These are phyloP conservation scores for Marasmius oreades DNA, from an alignment of 1,284 basidiomycete species.

Conservation along the genomic window DNA sequence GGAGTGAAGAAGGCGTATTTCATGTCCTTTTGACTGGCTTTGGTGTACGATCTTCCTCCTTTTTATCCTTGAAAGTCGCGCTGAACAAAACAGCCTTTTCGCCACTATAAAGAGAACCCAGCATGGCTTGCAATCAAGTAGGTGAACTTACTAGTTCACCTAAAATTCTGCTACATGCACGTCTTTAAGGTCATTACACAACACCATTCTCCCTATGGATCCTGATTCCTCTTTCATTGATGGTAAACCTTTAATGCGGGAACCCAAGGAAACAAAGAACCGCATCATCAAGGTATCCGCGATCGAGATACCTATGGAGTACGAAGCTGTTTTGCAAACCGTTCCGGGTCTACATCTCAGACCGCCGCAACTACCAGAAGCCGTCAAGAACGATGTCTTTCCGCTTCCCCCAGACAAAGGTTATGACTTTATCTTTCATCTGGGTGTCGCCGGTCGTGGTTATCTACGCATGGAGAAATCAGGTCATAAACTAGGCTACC, in stretches of 20 bases:
- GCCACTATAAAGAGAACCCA: constrained; percentile 45
- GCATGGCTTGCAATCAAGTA: constrained; percentile 51
- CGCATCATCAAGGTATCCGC: constrained; percentile 56
- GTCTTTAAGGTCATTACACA: constrained; percentile 36
- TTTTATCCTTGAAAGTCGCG: not conserved
- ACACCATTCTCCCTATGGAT: constrained; percentile 32
- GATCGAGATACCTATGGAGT: constrained; percentile 58
- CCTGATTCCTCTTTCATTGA: constrained; percentile 7
- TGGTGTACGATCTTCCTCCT: constrained; percentile 15
- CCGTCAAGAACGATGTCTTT: constrained; percentile 27
- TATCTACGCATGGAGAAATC: constrained; percentile 61
- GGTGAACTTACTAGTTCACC: not conserved
- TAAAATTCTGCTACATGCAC: not conserved
- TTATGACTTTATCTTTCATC: constrained; percentile 72
- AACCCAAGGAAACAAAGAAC: constrained; percentile 11
- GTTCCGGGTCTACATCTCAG: constrained; percentile 59
- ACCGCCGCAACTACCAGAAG: constrained; percentile 53
- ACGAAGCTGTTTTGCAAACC: constrained; percentile 52
- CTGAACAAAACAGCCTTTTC: constrained; percentile 39
- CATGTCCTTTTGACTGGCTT: constrained; percentile 22
- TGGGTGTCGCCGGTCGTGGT: constrained; percentile 66
- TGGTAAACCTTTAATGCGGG: constrained; percentile 2
- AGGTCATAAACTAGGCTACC: constrained; percentile 67
- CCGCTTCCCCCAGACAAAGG: constrained; percentile 49
- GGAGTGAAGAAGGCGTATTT: constrained; percentile 7